These are phyloP conservation scores for Colletotrichum plurivorum DNA, from an alignment of 2,329 filamentous ascomycete genomes.

Conservation along the genomic window DNA sequence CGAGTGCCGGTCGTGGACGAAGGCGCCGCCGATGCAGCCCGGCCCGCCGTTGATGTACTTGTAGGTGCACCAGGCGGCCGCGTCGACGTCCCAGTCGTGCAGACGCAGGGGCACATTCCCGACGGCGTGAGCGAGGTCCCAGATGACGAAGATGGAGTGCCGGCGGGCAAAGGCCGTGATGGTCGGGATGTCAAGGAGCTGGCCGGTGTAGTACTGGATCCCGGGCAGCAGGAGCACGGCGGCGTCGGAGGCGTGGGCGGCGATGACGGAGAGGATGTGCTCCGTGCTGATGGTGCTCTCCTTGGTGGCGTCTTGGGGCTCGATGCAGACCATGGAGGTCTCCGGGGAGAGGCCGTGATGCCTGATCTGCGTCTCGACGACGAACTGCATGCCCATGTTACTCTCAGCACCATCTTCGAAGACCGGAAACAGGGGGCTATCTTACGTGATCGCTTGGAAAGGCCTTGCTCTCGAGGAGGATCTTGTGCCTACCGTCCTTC, in stretches of 20 bases:
- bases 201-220: slow-evolving; percentile 93
- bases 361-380: slow-evolving; percentile 81
- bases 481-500: slow-evolving; percentile 71
- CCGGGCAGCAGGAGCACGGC: slow-evolving; percentile 87
- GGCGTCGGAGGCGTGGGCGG: slow-evolving; percentile 78
- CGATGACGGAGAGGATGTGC: slow-evolving; percentile 80
- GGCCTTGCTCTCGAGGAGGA: slow-evolving; percentile 85
- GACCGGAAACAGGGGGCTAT: neutral
- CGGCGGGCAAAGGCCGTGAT: slow-evolving; percentile 85
- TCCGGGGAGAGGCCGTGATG: slow-evolving; percentile 76
- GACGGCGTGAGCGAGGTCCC: slow-evolving; percentile 90
- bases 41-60: slow-evolving; percentile 94
- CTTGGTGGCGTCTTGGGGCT: slow-evolving; percentile 62
- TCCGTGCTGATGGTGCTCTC: slow-evolving; percentile 77
- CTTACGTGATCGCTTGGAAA: slow-evolving; percentile 86
- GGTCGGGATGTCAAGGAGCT: slow-evolving; percentile 84
- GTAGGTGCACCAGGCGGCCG: slow-evolving; percentile 94
- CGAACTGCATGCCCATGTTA: slow-evolving; percentile 68
- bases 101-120: slow-evolving; percentile 86
- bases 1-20: slow-evolving; percentile 84
- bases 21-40: slow-evolving; percentile 83
- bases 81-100: slow-evolving; percentile 93
- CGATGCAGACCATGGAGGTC: slow-evolving; percentile 78
- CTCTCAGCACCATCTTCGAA: neutral
- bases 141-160: slow-evolving; percentile 81